These are phyloP conservation scores for Tulasnella sp. DNA, from an alignment of 768 basidiomycete genomes.

Conservation along the genomic window DNA sequence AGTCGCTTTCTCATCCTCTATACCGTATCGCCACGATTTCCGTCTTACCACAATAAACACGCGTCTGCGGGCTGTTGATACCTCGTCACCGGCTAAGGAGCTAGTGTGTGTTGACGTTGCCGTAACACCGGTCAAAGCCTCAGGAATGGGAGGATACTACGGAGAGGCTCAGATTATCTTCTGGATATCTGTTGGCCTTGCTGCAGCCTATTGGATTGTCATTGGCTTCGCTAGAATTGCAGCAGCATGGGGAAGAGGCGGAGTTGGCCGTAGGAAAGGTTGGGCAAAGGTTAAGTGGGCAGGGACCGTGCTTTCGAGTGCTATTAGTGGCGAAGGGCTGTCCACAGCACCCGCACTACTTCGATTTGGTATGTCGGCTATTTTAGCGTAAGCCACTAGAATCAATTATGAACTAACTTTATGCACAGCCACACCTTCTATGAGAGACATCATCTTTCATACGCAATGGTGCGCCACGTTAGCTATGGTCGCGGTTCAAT, in stretches of 20 bases:
- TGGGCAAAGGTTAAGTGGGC: conserved; percentile 68
- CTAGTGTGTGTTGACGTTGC: conserved; percentile 68
- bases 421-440: conserved; percentile 67
- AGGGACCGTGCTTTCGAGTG: conserved; percentile 85
- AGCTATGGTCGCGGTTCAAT: conserved; percentile 87
- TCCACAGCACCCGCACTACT: conserved; percentile 74
- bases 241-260: conserved; percentile 74
- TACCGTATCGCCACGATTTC: conserved; percentile 49
- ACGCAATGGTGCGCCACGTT: conserved; percentile 70
- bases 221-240: conserved; percentile 66
- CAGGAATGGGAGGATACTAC: conserved; percentile 34
- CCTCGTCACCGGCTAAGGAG: conserved; percentile 49
- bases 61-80: conserved; percentile 77
- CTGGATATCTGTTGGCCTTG: conserved; percentile 59
- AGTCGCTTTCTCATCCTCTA: conserved; percentile 60
- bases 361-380: conserved; percentile 59
- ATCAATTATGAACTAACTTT: background rate
- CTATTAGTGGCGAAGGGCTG: conserved; percentile 82
- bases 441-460: conserved; percentile 85
- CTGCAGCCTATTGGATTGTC: conserved; percentile 70
- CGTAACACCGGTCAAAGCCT: conserved; percentile 48
- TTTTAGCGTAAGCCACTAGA: background rate
- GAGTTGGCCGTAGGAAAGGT: conserved; percentile 40
- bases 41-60: conserved; percentile 76
- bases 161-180: conserved; percentile 55